Evolutionary conservation across 2,329 filamentous ascomycete genomes (phyloP), one percentile per base, ranked within the genome.

Genomic region (Pezicula radicicola): DNA sequence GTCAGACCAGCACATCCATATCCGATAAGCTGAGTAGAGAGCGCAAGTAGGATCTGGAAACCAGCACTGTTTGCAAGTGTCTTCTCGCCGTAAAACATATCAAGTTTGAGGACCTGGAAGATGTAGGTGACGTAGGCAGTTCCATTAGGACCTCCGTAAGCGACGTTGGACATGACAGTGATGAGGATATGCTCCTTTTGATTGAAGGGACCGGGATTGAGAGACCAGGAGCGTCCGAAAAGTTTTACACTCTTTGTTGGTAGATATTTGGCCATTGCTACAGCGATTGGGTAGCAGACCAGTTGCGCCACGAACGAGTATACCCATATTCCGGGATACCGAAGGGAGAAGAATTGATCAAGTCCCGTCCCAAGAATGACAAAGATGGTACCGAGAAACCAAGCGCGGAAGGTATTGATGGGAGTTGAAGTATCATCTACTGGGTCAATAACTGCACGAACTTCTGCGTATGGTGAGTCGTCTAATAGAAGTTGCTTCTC

Each of bases 121-220:
- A 45, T 45, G 42, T 27, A 27, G 27, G 42, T 45, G 21, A 28
- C 42, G 25, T 42, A 42, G 40, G 40, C 40, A 13, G 40, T 42
- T 42, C 40, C 40, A 42, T 42, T 42, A 16, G 18, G 13, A 13
- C 40, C 40, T 12, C 40, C 40, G 16, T 45, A 75, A 2, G 72
- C 72, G 18, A 75, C 73, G 53, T 76, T 76, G 58, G 48, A 30
- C 82, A 85, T 85, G 59, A 85, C 79, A 16, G 82, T 79, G 49
- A 87, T 84, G 55, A 87, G 78, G 44, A 80, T 70, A 63, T 87
- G 83, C 62, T 87, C 84, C 66, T 87, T 87, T 63, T 84, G 75
- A 60, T 84, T 87, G 68, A 87, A 87, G 0, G 82, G 82, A 27
- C 83, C 82, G 0, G 83, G 82, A 49, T 86, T 86, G 10, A 51